Conservation (phyloP, 1,284 basidiomycete genomes). For the Sporisorium sorghi region DNA sequence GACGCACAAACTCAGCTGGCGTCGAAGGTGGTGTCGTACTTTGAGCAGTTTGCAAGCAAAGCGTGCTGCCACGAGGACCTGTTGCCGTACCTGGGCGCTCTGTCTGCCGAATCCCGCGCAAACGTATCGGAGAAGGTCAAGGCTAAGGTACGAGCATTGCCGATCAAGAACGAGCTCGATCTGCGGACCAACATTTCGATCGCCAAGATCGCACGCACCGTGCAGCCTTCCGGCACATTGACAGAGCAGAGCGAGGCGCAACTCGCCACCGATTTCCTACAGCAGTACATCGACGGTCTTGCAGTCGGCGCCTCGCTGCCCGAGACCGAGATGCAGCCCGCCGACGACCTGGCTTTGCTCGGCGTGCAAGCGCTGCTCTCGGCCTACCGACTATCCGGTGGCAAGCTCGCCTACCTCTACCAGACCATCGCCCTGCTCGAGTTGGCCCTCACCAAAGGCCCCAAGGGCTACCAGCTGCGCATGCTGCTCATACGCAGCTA, state of each 20-base stretch:
- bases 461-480: slow-evolving; percentile 58
- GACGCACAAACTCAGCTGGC: slow-evolving; percentile 17
- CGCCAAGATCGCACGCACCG: slow-evolving; percentile 40
- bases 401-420: slow-evolving; percentile 17
- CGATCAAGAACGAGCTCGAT: slow-evolving; percentile 29
- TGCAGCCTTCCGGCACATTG: slow-evolving; percentile 16
- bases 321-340: slow-evolving; percentile 83
- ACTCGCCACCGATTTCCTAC: slow-evolving; percentile 10
- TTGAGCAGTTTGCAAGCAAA: slow-evolving; percentile 80
- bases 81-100: slow-evolving; percentile 74
- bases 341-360: slow-evolving; percentile 83
- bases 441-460: slow-evolving; percentile 36
- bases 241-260: slow-evolving; percentile 20
- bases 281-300: slow-evolving; percentile 75
- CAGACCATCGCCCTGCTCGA: slow-evolving; percentile 42
- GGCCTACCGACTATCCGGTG: slow-evolving; percentile 62
- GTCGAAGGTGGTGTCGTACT: slow-evolving; percentile 72
- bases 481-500: slow-evolving; percentile 53
- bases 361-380: slow-evolving; percentile 78
- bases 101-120: slow-evolving; percentile 71
- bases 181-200: slow-evolving; percentile 43
- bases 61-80: slow-evolving; percentile 87
- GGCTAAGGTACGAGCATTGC: slow-evolving; percentile 4
- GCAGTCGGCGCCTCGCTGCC: slow-evolving; percentile 76
- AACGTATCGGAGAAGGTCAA: slow-evolving; percentile 10